phyloP scores from a whole-genome alignment of 2,329 filamentous ascomycete species.

The Tolypocladium nubicola region DNA sequence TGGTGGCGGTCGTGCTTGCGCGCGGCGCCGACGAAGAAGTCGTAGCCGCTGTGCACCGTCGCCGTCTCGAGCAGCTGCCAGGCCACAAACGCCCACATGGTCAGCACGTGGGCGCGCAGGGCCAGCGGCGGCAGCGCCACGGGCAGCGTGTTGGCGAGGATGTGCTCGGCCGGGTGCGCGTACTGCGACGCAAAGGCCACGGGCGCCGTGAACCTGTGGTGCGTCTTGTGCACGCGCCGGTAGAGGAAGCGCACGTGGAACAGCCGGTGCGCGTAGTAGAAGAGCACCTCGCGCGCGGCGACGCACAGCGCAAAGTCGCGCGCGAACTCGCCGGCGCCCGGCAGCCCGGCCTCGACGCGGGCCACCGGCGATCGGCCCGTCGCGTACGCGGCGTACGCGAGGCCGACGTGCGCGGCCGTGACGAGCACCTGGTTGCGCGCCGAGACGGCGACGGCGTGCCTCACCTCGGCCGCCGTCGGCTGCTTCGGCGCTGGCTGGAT shows the following conservation, averaged over 20 bases:
- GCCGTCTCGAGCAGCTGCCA: conserved; percentile 39
- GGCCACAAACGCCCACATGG: conserved; percentile 38
- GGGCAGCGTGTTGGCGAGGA: conserved; percentile 42
- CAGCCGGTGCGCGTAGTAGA: conserved; percentile 45
- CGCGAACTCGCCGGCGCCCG: conserved; percentile 16
- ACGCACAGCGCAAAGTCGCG: conserved; percentile 30
- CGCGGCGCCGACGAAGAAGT: conserved; percentile 37
- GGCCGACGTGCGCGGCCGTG: conserved; percentile 16
- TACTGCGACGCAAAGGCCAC: conserved; percentile 45
- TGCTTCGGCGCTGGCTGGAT: conserved; percentile 41
- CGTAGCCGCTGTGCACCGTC: conserved; percentile 47
- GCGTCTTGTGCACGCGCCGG: conserved; percentile 40
- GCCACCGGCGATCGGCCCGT: conserved; percentile 19
- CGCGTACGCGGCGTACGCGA: conserved; percentile 7
- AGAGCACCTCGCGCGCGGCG: conserved; percentile 36
- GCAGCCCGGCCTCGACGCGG: conserved; percentile 15
- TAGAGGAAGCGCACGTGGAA: conserved; percentile 40
- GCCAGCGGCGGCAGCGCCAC: conserved; percentile 37
- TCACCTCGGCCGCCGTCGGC: conserved; percentile 32
- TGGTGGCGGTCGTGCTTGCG: conserved; percentile 46
- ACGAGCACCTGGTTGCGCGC: conserved; percentile 36
- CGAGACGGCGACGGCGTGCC: conserved; percentile 31
- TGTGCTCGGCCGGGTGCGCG: conserved; percentile 45
- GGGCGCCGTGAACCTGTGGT: conserved; percentile 45
- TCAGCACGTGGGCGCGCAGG: conserved; percentile 37